Base-by-base conservation (phyloP, 1,139 yeast species). In the Debaryomycetaceae sp. region DNA sequence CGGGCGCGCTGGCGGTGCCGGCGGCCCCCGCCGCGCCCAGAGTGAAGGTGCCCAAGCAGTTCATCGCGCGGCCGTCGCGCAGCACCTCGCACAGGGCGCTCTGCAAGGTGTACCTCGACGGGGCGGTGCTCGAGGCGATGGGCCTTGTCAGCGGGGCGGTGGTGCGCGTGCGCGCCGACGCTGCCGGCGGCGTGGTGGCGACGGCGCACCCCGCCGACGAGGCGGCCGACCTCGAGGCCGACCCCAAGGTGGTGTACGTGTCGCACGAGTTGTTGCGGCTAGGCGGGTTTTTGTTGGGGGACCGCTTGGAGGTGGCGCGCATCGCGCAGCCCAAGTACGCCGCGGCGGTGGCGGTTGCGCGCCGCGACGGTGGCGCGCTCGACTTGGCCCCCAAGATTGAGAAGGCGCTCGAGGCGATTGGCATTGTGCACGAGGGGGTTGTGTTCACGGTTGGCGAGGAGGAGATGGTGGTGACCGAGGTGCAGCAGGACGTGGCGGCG, bases 231-330 rank as follows among this genome's bases (percentile, higher is more conserved):
- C 35, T 53, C 22, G 28, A 29, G 8, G 34, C 36, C 7, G 80
- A 72, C 13, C 43, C 52, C n/a, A 75, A 79, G 42, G 76, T 81
- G 4, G 53, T 83, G 2, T 64, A 68, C 28, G 42, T 85, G 2
- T 70, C 86, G 2, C 40, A 56, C 1, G 44, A 61, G 4, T 51
- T 76, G 27, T 58, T 93, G 37, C 51, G 59, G 2, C 58, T 79
- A 14, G 71, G 75, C 1, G 83, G 81, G 7, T 47, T 83, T 4
- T 51, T 83, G 5, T 59, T 83, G 8, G 96, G 96, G 18, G 95
- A 86, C 44, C 58, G 95, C 35, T 58, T 84, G 1, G 59, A 59
- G 15, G 44, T 88, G 0, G 48, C 49, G 6, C 78, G 68, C 43
- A 57, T 61, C 19, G 38, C 52, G 2, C 81, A 76, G 34, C 86